These are phyloP conservation scores for Apiotrichum mycotoxinovorans DNA, from an alignment of 1,284 basidiomycete species.

Conservation along the genomic window DNA sequence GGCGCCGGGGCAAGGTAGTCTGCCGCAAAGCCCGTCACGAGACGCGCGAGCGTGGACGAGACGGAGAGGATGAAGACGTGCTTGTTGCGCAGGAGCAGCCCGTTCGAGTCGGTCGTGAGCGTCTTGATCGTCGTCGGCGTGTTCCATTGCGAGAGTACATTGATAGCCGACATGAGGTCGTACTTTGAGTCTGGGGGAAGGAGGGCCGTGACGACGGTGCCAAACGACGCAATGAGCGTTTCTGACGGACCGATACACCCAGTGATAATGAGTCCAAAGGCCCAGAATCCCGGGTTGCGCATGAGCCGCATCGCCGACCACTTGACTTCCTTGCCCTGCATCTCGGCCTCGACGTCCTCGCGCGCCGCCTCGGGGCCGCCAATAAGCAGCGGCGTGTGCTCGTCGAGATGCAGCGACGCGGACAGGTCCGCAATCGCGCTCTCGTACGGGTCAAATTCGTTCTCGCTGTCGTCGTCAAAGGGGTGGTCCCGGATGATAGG, in stretches of 20 bases:
- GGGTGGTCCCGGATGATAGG: slow-evolving; percentile 3
- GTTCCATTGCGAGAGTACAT: slow-evolving; percentile 10
- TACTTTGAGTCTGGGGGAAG: slow-evolving; percentile 24
- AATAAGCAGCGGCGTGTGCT: slow-evolving; percentile 47
- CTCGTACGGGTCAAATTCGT: slow-evolving; percentile 9
- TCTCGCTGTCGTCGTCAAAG: slow-evolving; percentile 10
- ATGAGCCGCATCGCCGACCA: slow-evolving; percentile 39
- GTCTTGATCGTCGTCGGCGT: slow-evolving; percentile 3
- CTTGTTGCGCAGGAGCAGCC: slow-evolving; percentile 45
- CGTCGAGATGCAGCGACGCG: slow-evolving; percentile 37
- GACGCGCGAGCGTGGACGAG: slow-evolving; percentile 43
- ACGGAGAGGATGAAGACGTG: slow-evolving; percentile 48
- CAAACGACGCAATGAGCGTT: slow-evolving; percentile 47
- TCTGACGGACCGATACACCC: slow-evolving; percentile 49
- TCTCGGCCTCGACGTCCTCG: slow-evolving; percentile 39
- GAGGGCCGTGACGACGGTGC: slow-evolving; percentile 48
- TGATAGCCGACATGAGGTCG: slow-evolving; percentile 9
- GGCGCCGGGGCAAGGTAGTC: slow-evolving; percentile 44
- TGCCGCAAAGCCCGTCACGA: slow-evolving; percentile 42
- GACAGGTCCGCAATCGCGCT: slow-evolving; percentile 10
- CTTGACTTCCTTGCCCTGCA: slow-evolving; percentile 32
- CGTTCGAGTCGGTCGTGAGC: slow-evolving; percentile 12
- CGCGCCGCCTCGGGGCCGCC: slow-evolving; percentile 46
- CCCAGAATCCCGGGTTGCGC: slow-evolving; percentile 47
- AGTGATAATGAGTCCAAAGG: slow-evolving; percentile 42